phyloP scores from a whole-genome alignment of 768 basidiomycete species.

The Melanogaster broomeanus region DNA sequence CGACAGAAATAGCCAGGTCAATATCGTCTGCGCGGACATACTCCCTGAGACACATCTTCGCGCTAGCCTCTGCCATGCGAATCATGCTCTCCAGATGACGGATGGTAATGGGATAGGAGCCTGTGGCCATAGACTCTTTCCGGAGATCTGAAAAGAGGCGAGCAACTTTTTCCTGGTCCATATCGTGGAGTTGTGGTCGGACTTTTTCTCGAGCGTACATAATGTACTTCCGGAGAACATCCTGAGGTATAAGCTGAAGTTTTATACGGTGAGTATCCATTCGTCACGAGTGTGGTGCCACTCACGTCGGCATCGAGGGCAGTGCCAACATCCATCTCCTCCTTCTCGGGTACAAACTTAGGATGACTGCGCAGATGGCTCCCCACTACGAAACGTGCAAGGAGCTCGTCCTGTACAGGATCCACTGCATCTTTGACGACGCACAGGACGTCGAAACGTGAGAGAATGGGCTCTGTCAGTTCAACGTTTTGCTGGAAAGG shows the following conservation, averaged over 20 bases:
- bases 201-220: constrained; percentile 97
- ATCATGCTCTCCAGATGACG: constrained; percentile 99
- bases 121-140: constrained; percentile 94
- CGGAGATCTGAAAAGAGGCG: constrained; percentile 94
- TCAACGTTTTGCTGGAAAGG: constrained; percentile 99
- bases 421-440: constrained; percentile 98
- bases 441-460: constrained; percentile 96
- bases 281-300: constrained; percentile 8
- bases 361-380: constrained; percentile 95
- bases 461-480: constrained; percentile 96
- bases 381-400: constrained; percentile 97
- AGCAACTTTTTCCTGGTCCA: constrained; percentile 94
- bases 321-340: constrained; percentile 94
- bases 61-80: constrained; percentile 97
- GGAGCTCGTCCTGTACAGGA: constrained; percentile 93
- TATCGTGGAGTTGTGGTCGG: constrained; percentile 88
- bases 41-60: constrained; percentile 97
- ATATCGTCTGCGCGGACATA: constrained; percentile 96
- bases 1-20: constrained; percentile 95
- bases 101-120: constrained; percentile 98
- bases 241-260: constrained; percentile 90
- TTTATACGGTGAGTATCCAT: constrained; percentile 8
- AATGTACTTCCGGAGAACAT: constrained; percentile 95
- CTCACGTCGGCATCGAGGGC: constrained; percentile 87
- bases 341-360: constrained; percentile 80